A percentile compares a stretch with the other conserved stretches of the same genome.
Evolutionary conservation across 1,284 basidiomycete species (phyloP).

Genomic region (Apiotrichum veenhuisii): DNA sequence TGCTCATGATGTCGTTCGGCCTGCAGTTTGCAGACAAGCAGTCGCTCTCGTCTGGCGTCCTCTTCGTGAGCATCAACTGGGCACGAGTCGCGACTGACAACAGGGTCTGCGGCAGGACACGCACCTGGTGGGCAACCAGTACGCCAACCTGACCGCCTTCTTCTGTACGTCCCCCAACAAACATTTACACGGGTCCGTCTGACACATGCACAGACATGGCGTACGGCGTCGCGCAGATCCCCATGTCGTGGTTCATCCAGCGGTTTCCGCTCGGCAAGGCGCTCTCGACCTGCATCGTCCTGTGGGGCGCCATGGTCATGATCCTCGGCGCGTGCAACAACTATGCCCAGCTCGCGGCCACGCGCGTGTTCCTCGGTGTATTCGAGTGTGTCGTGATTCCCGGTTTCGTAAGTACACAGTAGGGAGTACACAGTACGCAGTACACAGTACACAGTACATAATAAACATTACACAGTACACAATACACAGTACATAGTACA

Average conservation of each 20-base stretch:
- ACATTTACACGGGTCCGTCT: neutral
- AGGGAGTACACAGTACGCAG: too few relatives aligned
- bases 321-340: slow-evolving; percentile 26
- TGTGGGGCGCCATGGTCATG: slow-evolving; percentile 25
- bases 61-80: slow-evolving; percentile 7
- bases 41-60: slow-evolving; percentile 20
- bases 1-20: slow-evolving; percentile 11
- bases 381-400: slow-evolving; percentile 19
- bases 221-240: slow-evolving; percentile 25
- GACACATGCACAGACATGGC: slow-evolving; percentile 15
- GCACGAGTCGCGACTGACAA: neutral
- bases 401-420: slow-evolving; percentile 15
- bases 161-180: slow-evolving; percentile 15
- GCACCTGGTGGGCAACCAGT: slow-evolving; percentile 15
- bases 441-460: too few relatives aligned
- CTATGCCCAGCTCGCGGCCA: slow-evolving; percentile 23
- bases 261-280: slow-evolving; percentile 26
- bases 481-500: too few relatives aligned
- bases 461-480: too few relatives aligned
- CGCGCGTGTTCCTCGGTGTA: slow-evolving; percentile 28
- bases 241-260: slow-evolving; percentile 26
- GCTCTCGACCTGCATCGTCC: slow-evolving; percentile 13
- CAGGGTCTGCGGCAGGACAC: slow-evolving; percentile 21
- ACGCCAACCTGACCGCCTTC: slow-evolving; percentile 18
- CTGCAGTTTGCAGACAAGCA: slow-evolving; percentile 21